Conservation (phyloP, 164 flowering plant genomes). For the Annona squamosa region DNA sequence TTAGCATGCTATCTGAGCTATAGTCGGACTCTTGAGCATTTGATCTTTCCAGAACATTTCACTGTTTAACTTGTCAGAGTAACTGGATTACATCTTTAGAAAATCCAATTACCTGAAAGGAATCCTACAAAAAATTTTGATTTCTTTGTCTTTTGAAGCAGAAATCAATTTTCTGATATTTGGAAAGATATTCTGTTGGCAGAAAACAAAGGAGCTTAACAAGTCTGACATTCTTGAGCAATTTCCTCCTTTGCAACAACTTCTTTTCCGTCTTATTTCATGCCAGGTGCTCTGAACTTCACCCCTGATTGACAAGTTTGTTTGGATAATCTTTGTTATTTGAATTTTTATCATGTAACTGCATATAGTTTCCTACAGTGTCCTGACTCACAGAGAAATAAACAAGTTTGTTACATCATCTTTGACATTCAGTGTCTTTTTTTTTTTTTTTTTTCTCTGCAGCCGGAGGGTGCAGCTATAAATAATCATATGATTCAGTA, state of each 20-base stretch:
- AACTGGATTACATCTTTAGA: too few species aligned
- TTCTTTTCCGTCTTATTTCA: slow-evolving; percentile 42
- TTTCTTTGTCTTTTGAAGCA: background rate
- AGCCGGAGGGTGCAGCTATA: slow-evolving; percentile 49
- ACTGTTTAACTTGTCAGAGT: too few species aligned
- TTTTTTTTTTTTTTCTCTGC: slow-evolving; percentile 11
- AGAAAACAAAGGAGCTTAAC: slow-evolving; percentile 26
- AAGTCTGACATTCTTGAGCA: slow-evolving; percentile 31
- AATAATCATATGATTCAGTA: slow-evolving; percentile 36
- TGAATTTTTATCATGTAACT: background rate
- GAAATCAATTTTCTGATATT: background rate
- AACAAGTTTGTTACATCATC: too few species aligned
- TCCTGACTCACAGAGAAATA: too few species aligned
- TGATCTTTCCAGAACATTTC: too few species aligned
- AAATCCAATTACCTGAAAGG: too few species aligned
- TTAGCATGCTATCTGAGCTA: too few species aligned
- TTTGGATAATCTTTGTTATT: background rate
- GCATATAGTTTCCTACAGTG: background rate
- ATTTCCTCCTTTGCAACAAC: slow-evolving; percentile 48
- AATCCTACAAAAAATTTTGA: too few species aligned
- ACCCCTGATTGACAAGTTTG: background rate
- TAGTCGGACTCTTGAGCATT: too few species aligned
- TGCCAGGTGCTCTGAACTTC: slow-evolving; percentile 35
- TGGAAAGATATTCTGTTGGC: slow-evolving; percentile 8
- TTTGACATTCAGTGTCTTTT: too few species aligned